Conservation (phyloP, 345 rosid genomes). For the Jatropha curcas region DNA sequence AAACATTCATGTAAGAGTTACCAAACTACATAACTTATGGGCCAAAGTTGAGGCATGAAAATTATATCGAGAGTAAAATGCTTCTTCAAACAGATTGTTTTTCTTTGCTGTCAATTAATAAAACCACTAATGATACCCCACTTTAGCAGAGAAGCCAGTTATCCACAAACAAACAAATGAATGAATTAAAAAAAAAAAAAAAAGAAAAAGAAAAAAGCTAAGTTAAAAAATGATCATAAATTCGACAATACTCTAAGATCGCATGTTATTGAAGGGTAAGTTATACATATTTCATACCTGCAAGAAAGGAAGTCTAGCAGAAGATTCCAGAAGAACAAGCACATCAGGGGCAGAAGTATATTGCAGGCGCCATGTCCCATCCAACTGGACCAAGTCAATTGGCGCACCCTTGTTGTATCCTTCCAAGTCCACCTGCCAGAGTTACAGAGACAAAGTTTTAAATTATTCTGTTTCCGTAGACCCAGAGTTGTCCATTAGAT, state of each 20-base stretch:
- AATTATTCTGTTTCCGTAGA: background rate
- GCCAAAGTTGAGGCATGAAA: background rate
- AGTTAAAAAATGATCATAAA: background rate
- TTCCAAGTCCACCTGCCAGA: conserved; percentile 69
- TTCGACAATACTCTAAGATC: background rate
- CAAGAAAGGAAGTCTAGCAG: conserved; percentile 80
- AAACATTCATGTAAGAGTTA: background rate
- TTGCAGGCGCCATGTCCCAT: conserved; percentile 96
- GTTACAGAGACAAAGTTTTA: conserved; percentile 9
- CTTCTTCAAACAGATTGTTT: background rate
- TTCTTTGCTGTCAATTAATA: background rate
- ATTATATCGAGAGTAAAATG: background rate
- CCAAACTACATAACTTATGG: background rate
- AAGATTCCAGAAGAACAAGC: conserved; percentile 78
- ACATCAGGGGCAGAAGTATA: conserved; percentile 94
- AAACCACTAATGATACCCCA: background rate
- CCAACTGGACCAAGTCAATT: conserved; percentile 63
- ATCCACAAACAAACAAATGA: background rate
- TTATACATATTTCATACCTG: conserved; percentile 42
- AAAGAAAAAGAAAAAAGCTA: background rate
- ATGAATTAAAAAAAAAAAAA: background rate
- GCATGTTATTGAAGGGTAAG: background rate
- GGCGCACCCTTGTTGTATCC: conserved; percentile 62
- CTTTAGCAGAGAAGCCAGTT: background rate
- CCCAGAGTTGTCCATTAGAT: background rate